phyloP scores from a whole-genome alignment of 2,329 filamentous ascomycete genomes.

The Scorias spongiosa region DNA sequence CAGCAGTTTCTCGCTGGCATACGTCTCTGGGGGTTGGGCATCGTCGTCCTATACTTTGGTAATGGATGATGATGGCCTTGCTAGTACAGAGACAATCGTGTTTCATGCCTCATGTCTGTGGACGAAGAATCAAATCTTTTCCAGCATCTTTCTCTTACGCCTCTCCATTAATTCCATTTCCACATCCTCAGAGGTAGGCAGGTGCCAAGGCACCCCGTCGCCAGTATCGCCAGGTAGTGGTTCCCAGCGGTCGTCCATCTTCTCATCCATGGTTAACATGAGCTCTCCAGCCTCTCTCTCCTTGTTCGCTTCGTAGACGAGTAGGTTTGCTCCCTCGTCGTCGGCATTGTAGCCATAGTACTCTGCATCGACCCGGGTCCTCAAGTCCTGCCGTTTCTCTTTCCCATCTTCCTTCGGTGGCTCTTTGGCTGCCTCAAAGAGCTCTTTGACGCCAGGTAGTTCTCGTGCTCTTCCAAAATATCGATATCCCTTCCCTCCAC shows the following conservation, averaged over 20 bases:
- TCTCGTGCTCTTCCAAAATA: slow-evolving; percentile 88
- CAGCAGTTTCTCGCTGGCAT: too few relatives aligned
- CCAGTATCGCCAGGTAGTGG: slow-evolving; percentile 74
- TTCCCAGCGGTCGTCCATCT: slow-evolving; percentile 45
- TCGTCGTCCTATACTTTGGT: too few relatives aligned
- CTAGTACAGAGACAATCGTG: too few relatives aligned
- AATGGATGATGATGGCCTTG: too few relatives aligned
- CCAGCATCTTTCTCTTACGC: slow-evolving; percentile 65
- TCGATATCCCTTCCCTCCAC: slow-evolving; percentile 75
- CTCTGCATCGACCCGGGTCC: slow-evolving; percentile 70
- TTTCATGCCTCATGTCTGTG: too few relatives aligned
- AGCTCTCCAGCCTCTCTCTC: slow-evolving; percentile 67
- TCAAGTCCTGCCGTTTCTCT: slow-evolving; percentile 53
- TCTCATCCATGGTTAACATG: slow-evolving; percentile 42
- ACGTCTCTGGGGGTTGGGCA: too few relatives aligned
- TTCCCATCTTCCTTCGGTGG: slow-evolving; percentile 42
- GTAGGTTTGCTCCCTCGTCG: slow-evolving; percentile 70
- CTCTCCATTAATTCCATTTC: slow-evolving; percentile 83
- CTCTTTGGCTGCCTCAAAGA: slow-evolving; percentile 66
- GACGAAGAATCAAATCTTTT: slow-evolving; percentile 44
- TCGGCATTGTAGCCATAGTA: slow-evolving; percentile 94
- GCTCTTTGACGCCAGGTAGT: slow-evolving; percentile 85
- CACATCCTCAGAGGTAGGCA: slow-evolving; percentile 84
- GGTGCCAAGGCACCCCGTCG: slow-evolving; percentile 65
- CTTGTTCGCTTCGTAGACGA: slow-evolving; percentile 68